Percentiles rank a stretch among this genome's conserved stretches.
Evolutionary conservation across 2,329 filamentous ascomycete genomes (phyloP).

Genomic region (Zalaria obscura): DNA sequence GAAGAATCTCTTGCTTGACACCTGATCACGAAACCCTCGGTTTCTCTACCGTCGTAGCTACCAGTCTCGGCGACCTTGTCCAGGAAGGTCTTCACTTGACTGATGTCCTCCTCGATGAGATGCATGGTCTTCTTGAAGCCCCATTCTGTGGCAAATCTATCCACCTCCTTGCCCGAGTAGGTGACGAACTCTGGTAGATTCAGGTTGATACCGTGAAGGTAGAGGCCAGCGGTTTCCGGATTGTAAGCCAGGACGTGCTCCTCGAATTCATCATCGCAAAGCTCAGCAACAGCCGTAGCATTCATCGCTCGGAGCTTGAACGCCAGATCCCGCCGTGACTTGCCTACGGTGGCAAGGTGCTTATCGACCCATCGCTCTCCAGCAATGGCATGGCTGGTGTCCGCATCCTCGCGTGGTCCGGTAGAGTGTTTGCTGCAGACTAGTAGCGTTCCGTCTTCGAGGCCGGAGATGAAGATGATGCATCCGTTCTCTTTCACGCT

Average conservation of each 20-base stretch:
- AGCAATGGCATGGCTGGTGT: conserved; percentile 67
- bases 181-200: conserved; percentile 89
- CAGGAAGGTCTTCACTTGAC: conserved; percentile 64
- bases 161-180: conserved; percentile 68
- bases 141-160: conserved; percentile 82
- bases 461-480: conserved; percentile 90
- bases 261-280: conserved; percentile 92
- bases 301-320: conserved; percentile 64
- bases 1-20: conserved; percentile 53
- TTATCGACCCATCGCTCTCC: conserved; percentile 71
- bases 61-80: conserved; percentile 78
- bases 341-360: conserved; percentile 66
- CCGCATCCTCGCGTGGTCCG: conserved; percentile 56
- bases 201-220: conserved; percentile 90
- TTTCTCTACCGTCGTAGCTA: conserved; percentile 77
- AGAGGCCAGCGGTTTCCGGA: conserved; percentile 71
- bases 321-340: conserved; percentile 65
- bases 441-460: conserved; percentile 76
- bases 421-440: conserved; percentile 99
- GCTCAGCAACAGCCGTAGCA: conserved; percentile 84
- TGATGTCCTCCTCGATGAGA: conserved; percentile 59
- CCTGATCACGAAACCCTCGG: conserved; percentile 92
- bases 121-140: conserved; percentile 84
- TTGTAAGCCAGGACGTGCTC: conserved; percentile 91
- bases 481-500: conserved; percentile 99